Base-by-base conservation (phyloP, 1,139 yeast genomes). In the Nadsonia commutata region DNA sequence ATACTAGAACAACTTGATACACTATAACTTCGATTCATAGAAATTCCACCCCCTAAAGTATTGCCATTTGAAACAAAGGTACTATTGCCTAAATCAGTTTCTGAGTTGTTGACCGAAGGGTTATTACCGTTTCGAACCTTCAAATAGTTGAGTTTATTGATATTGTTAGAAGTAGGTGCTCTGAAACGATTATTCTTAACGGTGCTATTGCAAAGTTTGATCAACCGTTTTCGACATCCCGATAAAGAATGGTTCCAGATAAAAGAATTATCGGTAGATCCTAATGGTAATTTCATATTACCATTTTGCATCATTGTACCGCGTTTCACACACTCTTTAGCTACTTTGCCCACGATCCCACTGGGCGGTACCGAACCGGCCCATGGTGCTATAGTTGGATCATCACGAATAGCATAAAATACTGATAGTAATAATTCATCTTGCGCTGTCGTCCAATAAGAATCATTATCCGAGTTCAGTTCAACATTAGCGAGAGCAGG, bases 401-500 rank as follows among this genome's bases (percentile, higher is more conserved):
- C 54, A 40, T 52, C 56, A 6, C 52, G 47, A 23, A 53, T 43
- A 18, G 50, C 50, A 38, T 59, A 58, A 41, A 58, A 58, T 8
- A 52, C 49, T 18, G 46, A 42, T 48, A 52, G 43, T 19, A 61
- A 49, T 8, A 58, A 47, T 36, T 48, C 52, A 46, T 61, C 65
- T 40, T 61, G 33, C 5, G 33, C 33, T 6, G 33, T 13, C n/a
- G 44, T 71, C 74, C 41, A 71, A 80, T 31, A 62, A 78, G 36
- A 48, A 47, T 13, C 50, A 41, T 31, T 48, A 37, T 44, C 55
- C 53, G 43, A 45, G 40, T 38, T 23, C 20, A 21, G 39, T 23
- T 33, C 46, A 3, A 36, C 20, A 5, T 19, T 36, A 4, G 50
- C 56, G 16, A 58, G 83, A 40, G 76, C 75, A 49, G 85, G 85